These are phyloP conservation scores for Cytospora piceae DNA, from an alignment of 2,329 filamentous ascomycete species.

Conservation along the genomic window DNA sequence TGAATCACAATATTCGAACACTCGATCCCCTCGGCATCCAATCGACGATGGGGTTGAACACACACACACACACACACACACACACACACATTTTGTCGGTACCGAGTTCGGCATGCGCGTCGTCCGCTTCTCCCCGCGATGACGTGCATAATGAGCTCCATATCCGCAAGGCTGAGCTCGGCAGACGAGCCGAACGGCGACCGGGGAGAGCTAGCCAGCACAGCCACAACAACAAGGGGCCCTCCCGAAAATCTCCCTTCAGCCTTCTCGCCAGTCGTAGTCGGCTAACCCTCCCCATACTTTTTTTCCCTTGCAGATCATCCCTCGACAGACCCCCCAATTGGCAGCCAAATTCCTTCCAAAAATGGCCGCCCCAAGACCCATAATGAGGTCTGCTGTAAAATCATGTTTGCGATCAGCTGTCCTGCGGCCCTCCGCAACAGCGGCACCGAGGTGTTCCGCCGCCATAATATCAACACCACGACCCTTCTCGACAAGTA, in stretches of 20 bases:
- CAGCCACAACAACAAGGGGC: slow-evolving; percentile 10
- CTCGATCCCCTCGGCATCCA: too few species aligned
- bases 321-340: not conserved
- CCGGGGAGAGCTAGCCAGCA: not conserved
- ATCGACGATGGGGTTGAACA: not conserved
- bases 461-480: slow-evolving; percentile 17
- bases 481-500: slow-evolving; percentile 23
- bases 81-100: slow-evolving; percentile 1
- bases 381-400: slow-evolving; percentile 16
- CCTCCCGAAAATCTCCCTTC: slow-evolving; percentile 23
- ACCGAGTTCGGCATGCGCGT: slow-evolving; percentile 18
- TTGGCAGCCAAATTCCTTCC: slow-evolving; percentile 9
- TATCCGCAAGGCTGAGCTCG: slow-evolving; percentile 23
- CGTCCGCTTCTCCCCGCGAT: slow-evolving; percentile 4
- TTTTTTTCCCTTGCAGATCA: not conserved
- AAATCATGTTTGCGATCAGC: slow-evolving; percentile 20
- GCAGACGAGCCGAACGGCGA: slow-evolving; percentile 18
- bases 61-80: not conserved
- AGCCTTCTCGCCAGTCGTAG: slow-evolving; percentile 16
- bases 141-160: slow-evolving; percentile 18
- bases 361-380: slow-evolving; percentile 23
- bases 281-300: not conserved
- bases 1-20: not conserved
- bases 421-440: slow-evolving; percentile 9
- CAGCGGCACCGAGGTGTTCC: not conserved